Base-by-base conservation (phyloP, 169 alveolate genomes). In the Cytauxzoon felis region DNA sequence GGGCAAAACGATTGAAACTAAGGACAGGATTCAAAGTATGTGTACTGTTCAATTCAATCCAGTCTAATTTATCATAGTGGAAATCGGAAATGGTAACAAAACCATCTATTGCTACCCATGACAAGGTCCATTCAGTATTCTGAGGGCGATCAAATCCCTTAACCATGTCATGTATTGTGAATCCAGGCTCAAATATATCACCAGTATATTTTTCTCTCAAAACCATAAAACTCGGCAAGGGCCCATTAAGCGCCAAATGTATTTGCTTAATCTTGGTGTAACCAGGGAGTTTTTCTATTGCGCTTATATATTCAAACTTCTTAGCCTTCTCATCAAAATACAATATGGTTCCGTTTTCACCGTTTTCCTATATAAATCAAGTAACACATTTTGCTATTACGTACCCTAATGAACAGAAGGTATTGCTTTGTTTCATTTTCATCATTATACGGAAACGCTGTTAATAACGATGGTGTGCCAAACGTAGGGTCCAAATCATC, bases 401-500 rank as follows among this genome's bases (percentile, higher is more conserved):
- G 26, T 4, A 49, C 58, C 54, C 65, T 54, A 36, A 36, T 54
- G 13, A 54, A 24, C 16, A 54, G 24, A 32, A 54, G 19, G 11
- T 36, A 38, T 33, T 33, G 42, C 19, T 42, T 23, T 29, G 32
- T 29, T 59, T 29, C 1, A 18, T 50, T 36, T n/a, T 29, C 23
- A 29, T 53, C 34, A 40, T 33, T 19, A 49, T 60, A 61, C 18
- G 11, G 8, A 18, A 26, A 24, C 16, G 82, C 59, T 30, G 21
- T 33, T 19, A 71, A 16, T 6, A 67, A 61, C 24, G 33, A 16
- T 9, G 62, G 61, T 0, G 68, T 18, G 13, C 82, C 82, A 30
- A 53, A 34, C 21, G 18, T 9, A 0, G 82, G 76, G 21, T 71
- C 76, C 27, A 71, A 23, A 34, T 71, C 78, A 24, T 60, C 41